These are phyloP conservation scores for Tricholoma terreum DNA, from an alignment of 768 basidiomycete species.

Conservation along the genomic window DNA sequence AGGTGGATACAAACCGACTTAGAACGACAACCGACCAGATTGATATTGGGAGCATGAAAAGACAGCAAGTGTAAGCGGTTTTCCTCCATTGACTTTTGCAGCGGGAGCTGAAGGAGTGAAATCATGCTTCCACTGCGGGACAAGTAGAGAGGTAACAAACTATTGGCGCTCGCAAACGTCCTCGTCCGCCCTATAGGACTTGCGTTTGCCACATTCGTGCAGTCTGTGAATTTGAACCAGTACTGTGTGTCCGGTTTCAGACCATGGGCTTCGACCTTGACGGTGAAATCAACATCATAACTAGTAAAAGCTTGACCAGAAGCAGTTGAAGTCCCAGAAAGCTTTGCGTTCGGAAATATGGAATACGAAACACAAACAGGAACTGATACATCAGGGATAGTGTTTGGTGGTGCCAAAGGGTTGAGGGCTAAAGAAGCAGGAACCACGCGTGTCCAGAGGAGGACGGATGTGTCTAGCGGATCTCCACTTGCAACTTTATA, in stretches of 20 bases:
- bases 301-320: conserved; percentile 51
- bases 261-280: conserved; percentile 55
- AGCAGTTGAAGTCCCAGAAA: conserved; percentile 35
- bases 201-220: conserved; percentile 39
- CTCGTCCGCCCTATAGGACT: conserved; percentile 51
- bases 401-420: conserved; percentile 14
- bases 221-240: conserved; percentile 55
- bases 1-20: no score
- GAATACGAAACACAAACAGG: conserved; percentile 51
- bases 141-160: conserved; percentile 27
- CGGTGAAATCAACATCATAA: conserved; percentile 58
- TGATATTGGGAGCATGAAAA: conserved; percentile 60
- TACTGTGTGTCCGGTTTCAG: conserved; percentile 52
- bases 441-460: conserved; percentile 57
- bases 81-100: conserved; percentile 47
- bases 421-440: conserved; percentile 24
- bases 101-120: conserved; percentile 37
- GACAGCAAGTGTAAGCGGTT: conserved; percentile 50
- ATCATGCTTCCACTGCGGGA: not conserved
- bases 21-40: conserved; percentile 39
- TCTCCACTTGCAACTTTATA: conserved; percentile 31
- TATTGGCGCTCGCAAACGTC: conserved; percentile 45
- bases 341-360: conserved; percentile 34
- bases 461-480: conserved; percentile 49
- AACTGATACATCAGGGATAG: conserved; percentile 45